These are phyloP conservation scores for Brassica rapa DNA, from an alignment of 345 rosid species.

Conservation along the genomic window DNA sequence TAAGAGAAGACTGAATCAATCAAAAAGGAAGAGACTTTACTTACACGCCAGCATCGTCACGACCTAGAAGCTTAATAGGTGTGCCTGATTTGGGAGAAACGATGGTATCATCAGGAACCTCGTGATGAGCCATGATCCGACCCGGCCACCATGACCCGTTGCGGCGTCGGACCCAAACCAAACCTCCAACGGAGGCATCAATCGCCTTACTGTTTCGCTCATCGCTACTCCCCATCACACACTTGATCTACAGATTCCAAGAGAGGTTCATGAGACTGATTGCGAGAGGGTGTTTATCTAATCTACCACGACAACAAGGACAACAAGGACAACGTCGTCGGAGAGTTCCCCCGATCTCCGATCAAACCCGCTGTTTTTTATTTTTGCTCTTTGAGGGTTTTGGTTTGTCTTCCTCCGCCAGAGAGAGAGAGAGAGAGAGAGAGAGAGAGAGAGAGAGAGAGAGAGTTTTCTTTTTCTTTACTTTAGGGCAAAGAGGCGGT, in stretches of 20 bases:
- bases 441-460: neutral
- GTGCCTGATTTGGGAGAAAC: conserved; percentile 97
- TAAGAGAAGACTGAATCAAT: neutral
- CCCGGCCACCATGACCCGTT: conserved; percentile 99
- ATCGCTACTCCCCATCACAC: conserved; percentile 73
- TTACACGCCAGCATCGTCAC: conserved; percentile 96
- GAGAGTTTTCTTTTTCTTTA: neutral
- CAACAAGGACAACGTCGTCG: no score
- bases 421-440: neutral
- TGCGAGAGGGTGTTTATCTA: neutral
- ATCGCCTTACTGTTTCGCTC: conserved; percentile 59
- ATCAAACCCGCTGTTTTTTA: neutral
- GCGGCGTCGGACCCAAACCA: conserved; percentile 97
- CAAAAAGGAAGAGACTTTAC: conserved; percentile 31
- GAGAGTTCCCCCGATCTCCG: neutral
- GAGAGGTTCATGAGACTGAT: neutral
- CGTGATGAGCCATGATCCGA: conserved; percentile 82
- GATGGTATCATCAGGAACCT: conserved; percentile 64
- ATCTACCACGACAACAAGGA: neutral
- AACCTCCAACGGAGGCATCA: conserved; percentile 84
- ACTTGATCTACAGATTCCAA: conserved; percentile 17
- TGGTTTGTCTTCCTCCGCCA: neutral
- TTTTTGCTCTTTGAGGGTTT: neutral
- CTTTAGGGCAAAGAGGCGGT: conserved; percentile 3
- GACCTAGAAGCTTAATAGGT: conserved; percentile 97